A percentile compares a stretch with the other conserved stretches of the same genome.
These are phyloP conservation scores for Pelargonium hybrid DNA, from an alignment of 441 rosid species.

Conservation along the genomic window DNA sequence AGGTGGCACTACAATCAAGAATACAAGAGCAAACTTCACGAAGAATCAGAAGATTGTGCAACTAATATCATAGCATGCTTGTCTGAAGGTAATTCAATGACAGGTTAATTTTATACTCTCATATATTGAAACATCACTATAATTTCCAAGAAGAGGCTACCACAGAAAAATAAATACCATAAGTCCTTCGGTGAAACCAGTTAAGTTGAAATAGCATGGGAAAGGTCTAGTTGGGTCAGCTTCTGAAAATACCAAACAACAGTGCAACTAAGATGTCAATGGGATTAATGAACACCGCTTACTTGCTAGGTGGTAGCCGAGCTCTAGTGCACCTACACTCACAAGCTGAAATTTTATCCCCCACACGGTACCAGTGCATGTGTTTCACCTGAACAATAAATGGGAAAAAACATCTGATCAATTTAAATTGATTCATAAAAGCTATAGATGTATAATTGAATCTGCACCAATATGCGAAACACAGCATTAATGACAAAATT, in stretches of 20 bases:
- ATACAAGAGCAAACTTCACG: too few species aligned
- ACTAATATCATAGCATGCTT: too few species aligned
- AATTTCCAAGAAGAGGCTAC: background rate
- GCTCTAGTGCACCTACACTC: constrained; percentile 92
- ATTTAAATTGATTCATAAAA: background rate
- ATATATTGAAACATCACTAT: background rate
- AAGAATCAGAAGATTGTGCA: too few species aligned
- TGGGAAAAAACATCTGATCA: constrained; percentile 12
- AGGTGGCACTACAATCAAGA: too few species aligned
- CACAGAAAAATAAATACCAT: background rate
- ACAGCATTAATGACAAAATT: background rate
- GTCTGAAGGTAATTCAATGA: too few species aligned
- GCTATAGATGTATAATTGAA: background rate
- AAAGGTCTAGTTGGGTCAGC: background rate
- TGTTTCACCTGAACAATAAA: constrained; percentile 63
- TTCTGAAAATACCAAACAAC: background rate
- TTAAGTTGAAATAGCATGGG: background rate
- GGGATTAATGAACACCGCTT: constrained; percentile 20
- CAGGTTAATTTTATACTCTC: background rate
- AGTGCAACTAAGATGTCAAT: background rate
- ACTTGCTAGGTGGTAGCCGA: constrained; percentile 89
- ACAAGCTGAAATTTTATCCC: constrained; percentile 60
- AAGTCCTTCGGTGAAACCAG: background rate
- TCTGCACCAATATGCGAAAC: background rate
- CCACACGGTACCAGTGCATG: constrained; percentile 75